These are phyloP conservation scores for Kodamaea kakaduensis DNA, from an alignment of 805 yeast species.

Conservation along the genomic window DNA sequence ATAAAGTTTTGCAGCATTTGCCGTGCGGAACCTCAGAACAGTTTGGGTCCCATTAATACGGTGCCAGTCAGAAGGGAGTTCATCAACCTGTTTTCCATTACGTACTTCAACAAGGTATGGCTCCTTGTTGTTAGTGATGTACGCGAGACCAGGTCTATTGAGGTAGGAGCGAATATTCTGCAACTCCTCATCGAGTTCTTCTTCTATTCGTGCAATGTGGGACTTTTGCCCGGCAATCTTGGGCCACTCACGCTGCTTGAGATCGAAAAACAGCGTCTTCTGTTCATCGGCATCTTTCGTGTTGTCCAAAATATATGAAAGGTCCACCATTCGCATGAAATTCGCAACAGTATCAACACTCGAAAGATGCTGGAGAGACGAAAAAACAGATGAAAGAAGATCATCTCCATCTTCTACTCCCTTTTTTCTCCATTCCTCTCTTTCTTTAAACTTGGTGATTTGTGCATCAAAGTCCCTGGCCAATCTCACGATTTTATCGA, in stretches of 20 bases:
- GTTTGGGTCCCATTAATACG: constrained; percentile 66
- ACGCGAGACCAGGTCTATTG: constrained; percentile 55
- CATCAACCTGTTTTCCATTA: constrained; percentile 47
- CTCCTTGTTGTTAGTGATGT: constrained; percentile 54
- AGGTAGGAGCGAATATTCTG: constrained; percentile 39
- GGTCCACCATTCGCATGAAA: constrained; percentile 49
- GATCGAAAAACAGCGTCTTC: constrained; percentile 42
- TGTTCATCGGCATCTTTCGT: constrained; percentile 42
- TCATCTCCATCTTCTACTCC: constrained; percentile 13
- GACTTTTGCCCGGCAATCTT: constrained; percentile 33
- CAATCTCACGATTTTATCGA: constrained; percentile 23
- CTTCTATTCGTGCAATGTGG: constrained; percentile 43
- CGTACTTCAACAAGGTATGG: constrained; percentile 76
- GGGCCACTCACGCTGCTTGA: constrained; percentile 31
- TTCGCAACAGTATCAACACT: constrained; percentile 26
- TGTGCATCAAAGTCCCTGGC: constrained; percentile 32
- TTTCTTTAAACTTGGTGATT: constrained; percentile 32
- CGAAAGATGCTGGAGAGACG: constrained; percentile 31
- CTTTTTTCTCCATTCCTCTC: background rate
- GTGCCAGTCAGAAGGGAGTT: constrained; percentile 72
- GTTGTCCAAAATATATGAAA: constrained; percentile 36
- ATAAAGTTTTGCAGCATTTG: constrained; percentile 48
- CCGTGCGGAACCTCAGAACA: constrained; percentile 71
- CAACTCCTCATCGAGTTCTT: constrained; percentile 52
- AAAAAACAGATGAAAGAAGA: constrained; percentile 36